Evolutionary conservation across 805 yeast genomes (phyloP), one percentile per base, ranked within the genome.

Genomic region (Sugiyamaella qingdaonensis): DNA sequence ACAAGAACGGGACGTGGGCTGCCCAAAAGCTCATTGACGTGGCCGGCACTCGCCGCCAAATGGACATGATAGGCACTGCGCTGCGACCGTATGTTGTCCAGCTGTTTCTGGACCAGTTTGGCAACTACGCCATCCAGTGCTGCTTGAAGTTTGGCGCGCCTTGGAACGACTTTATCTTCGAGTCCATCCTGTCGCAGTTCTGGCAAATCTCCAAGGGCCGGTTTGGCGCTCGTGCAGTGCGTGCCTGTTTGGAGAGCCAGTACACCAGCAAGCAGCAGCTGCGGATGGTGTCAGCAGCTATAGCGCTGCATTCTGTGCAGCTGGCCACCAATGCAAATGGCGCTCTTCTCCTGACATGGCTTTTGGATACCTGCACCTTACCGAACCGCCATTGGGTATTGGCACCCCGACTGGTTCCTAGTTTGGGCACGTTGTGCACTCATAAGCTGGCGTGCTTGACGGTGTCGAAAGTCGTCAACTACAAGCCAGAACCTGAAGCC

Each of bases 1-100:
- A 94, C 72, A 94, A 94, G 65, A 94, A 94, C 68, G 99, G 99
- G 57, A 94, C 99, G 4, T 94, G 99, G 99, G 98, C 97, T 1
- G 95, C 96, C 21, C 99, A 94, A 69, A 94, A 92, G 69, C 85
- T 94, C 69, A 90, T 94, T 61, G 86, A 83, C 59, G 83, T 84
- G 44, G 85, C 89, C 2, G 70, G 77, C 57, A 82, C 81, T 47
- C 82, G 77, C 43, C 77, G 80, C 47, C 88, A 83, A 62, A 85
- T 81, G 67, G 71, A 76, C 61, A 66, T 86, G 47, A 86, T 94
- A 43, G 82, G 85, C 8, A 73, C 79, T 24, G 80, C 89, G 39
- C 77, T 94, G 57, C 79, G 81, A 55, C 94, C 95, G 1, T 90
- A 86, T 64, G 80, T 94, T 46, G 88, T 86, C 0, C 88, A 91